A percentile compares a stretch with the other conserved stretches of the same genome.
Conservation (phyloP, 208 protist species). For the Trypanosoma lewisi region DNA sequence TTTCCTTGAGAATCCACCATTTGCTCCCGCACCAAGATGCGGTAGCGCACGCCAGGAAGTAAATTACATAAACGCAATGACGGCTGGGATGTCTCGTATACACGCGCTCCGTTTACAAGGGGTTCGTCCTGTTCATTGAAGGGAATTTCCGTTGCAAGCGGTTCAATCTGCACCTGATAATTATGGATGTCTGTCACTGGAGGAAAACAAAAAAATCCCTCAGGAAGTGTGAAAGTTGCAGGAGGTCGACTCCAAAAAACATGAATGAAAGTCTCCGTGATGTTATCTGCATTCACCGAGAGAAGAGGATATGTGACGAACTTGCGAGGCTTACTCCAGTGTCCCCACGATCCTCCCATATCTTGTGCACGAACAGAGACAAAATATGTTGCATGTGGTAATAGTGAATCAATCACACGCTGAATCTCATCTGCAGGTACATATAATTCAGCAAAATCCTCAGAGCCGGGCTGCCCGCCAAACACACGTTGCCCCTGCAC, state of each 20-base stretch:
- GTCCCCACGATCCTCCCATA: slow-evolving; percentile 76
- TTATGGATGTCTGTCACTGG: slow-evolving; percentile 71
- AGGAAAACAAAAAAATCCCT: slow-evolving; percentile 73
- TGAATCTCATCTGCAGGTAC: slow-evolving; percentile 36
- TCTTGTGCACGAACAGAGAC: slow-evolving; percentile 80
- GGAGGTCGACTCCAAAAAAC: slow-evolving; percentile 70
- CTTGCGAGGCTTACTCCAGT: slow-evolving; percentile 68
- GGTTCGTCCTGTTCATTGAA: slow-evolving; percentile 83
- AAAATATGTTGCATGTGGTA: slow-evolving; percentile 68
- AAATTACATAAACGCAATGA: slow-evolving; percentile 81
- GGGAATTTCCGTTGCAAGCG: slow-evolving; percentile 55
- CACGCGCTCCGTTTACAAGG: slow-evolving; percentile 74
- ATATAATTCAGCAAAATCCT: slow-evolving; percentile 66
- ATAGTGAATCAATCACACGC: slow-evolving; percentile 54
- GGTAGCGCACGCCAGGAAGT: slow-evolving; percentile 77
- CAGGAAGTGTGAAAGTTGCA: slow-evolving; percentile 10
- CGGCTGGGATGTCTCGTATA: slow-evolving; percentile 90
- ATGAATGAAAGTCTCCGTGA: slow-evolving; percentile 87
- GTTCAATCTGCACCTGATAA: slow-evolving; percentile 84
- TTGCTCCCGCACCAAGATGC: slow-evolving; percentile 82
- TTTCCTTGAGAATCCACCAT: slow-evolving; percentile 51
- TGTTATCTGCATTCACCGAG: slow-evolving; percentile 45
- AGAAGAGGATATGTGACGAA: slow-evolving; percentile 81
- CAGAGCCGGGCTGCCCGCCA: slow-evolving; percentile 55
- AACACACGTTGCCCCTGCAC: slow-evolving; percentile 68